Base-by-base conservation (phyloP, 768 basidiomycete species). In the Dendrothele bispora region DNA sequence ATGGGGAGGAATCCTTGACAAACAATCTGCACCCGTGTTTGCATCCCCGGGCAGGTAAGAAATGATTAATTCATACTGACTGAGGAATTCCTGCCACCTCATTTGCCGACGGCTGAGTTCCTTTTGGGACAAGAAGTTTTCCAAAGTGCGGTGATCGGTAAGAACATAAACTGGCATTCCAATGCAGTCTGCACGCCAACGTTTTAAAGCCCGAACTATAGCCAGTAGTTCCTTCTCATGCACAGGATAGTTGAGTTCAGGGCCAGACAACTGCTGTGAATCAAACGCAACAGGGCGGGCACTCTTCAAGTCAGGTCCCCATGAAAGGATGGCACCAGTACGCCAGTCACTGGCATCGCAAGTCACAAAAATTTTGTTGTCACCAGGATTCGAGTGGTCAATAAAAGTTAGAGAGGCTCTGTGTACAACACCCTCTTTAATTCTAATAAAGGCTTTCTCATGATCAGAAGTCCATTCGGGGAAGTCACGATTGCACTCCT, bases 71-170 rank as follows among this genome's bases (percentile, higher is more conserved):
- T 69, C 58, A 29, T 58, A 70, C 20, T 71, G 61, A 0, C 54
- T 40, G 2, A 71, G 39, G 30, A 56, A 56, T 51, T 66, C 49
- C 26, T 53, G 41, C 70, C 70, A 70, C 0, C 56, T 39, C 0
- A 53, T 46, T 29, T 70, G 67, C 0, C 51, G 39, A 0, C 55
- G 47, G 0, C 59, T 67, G 0, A 70, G 44, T 18, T 64, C 52
- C 3, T 39, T 28, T 39, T 70, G 66, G 1, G 44, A 39, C 2
- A 37, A 7, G 27, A 70, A 61, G 20, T 58, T 47, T 39, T 68
- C 64, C 4, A 66, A 53, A 0, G 67, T 63, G 2, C 58, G 48
- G 41, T 71, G 70, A 48, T 69, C 69, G 2, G 67, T 68, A 40
- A 39, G 62, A 15, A 71, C 57, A 0, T 20, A 3, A 63, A 54